Conservation (phyloP, 2,329 filamentous ascomycete genomes). For the Anisogramma anomala region DNA sequence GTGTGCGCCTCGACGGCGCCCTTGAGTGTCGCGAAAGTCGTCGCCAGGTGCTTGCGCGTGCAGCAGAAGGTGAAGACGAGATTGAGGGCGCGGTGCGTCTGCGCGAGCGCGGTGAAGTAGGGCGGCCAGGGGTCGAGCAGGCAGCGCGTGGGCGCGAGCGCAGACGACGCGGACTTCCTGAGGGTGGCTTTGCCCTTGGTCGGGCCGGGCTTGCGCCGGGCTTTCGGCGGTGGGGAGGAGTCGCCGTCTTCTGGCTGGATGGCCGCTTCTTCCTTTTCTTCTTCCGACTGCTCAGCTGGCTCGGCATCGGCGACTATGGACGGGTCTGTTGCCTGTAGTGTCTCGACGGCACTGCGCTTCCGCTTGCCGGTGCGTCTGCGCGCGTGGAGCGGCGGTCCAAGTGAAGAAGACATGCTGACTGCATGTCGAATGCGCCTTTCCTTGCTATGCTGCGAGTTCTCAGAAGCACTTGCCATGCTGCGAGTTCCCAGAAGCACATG, state of each 20-base stretch:
- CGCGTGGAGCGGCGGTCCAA: constrained; percentile 8
- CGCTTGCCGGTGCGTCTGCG: constrained; percentile 9
- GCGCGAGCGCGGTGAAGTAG: constrained; percentile 59
- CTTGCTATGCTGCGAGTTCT: too few relatives aligned
- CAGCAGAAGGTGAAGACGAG: constrained; percentile 92
- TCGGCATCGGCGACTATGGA: background rate
- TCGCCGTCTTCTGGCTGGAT: constrained; percentile 8
- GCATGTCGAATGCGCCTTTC: constrained; percentile 1
- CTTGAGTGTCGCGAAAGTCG: constrained; percentile 82
- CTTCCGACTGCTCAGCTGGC: background rate
- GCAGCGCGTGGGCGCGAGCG: constrained; percentile 21
- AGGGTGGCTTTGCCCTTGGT: constrained; percentile 13
- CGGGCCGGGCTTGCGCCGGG: constrained; percentile 8
- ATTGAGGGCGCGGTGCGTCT: constrained; percentile 75
- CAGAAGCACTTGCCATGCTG: too few relatives aligned
- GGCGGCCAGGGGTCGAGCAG: constrained; percentile 54
- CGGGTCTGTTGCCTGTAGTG: constrained; percentile 12
- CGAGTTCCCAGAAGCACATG: too few relatives aligned
- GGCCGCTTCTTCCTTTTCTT: background rate
- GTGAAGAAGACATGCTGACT: constrained; percentile 4
- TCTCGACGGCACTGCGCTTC: constrained; percentile 7
- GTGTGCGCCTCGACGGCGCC: constrained; percentile 75
- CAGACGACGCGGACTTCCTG: constrained; percentile 10
- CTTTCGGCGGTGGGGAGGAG: constrained; percentile 3
- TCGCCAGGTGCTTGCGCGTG: constrained; percentile 81